Evolutionary conservation across 1,139 yeast genomes (phyloP).

Genomic region (Candida labiduridarum): DNA sequence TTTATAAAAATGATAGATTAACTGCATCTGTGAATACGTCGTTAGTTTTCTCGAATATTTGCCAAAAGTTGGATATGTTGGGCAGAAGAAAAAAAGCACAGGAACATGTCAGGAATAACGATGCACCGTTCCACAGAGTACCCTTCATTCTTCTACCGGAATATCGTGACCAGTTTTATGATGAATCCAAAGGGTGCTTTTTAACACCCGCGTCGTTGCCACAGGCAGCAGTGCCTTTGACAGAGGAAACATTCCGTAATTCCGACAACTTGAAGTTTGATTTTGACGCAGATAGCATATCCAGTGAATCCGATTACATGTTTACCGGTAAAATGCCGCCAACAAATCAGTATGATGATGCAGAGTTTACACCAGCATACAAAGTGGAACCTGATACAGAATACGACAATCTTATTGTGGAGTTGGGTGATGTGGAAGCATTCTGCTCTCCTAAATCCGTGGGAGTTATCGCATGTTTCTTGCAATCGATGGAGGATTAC

Average conservation of each 20-base stretch:
- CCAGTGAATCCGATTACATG: conserved; percentile 5
- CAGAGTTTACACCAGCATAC: conserved; percentile 47
- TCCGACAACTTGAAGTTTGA: conserved; percentile 9
- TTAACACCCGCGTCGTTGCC: conserved; percentile 69
- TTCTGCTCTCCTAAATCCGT: conserved; percentile 42
- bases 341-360: conserved; percentile 39
- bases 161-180: conserved; percentile 47
- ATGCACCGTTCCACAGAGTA: conserved; percentile 80
- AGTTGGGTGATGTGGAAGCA: conserved; percentile 47
- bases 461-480: conserved; percentile 28
- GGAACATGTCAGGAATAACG: conserved; percentile 66
- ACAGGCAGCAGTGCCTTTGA: conserved; percentile 63
- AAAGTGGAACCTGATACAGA: conserved; percentile 47
- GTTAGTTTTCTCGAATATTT: conserved; percentile 59
- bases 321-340: conserved; percentile 23
- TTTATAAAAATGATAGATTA: conserved; percentile 29
- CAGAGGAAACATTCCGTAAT: conserved; percentile 17
- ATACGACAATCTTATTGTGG: conserved; percentile 57
- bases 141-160: conserved; percentile 67
- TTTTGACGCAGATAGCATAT: conserved; percentile 9
- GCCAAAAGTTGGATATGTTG: conserved; percentile 52
- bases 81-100: conserved; percentile 58
- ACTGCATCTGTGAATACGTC: conserved; percentile 51
- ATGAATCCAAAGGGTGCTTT: conserved; percentile 52
- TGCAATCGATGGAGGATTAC: conserved; percentile 37